Evolutionary conservation across 2,329 filamentous ascomycete species (phyloP), one percentile per base, ranked within the genome.

Genomic region (Phialophora macrospora): DNA sequence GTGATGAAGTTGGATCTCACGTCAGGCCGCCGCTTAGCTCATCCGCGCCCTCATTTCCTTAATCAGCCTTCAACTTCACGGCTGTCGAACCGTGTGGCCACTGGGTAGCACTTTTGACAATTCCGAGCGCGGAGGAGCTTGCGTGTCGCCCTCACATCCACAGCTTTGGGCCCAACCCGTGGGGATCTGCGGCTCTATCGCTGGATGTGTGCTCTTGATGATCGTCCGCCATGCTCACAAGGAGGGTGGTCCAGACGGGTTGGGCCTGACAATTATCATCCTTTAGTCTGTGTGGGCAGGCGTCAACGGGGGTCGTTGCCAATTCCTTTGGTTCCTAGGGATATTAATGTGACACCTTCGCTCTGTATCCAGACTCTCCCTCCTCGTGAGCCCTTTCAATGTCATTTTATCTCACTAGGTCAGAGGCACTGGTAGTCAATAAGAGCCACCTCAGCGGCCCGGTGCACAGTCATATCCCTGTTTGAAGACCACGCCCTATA

Each of bases 11-110:
- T 22, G 46, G 30, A 51, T 60, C 58, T 60, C 58, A 60, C 58
- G 58, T 60, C 58, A 60, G 58, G 58, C 28, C 22, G 30, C 30
- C 7, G 58, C 58, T 60, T 52, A 60, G 44, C 32, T 60, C 48
- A 52, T 60, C 44, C 20, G 48, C 57, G 30, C 8, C 44, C 28
- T 52, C 38, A 48, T 20, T 59, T 59, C 32, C 24, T 57, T 44
- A 49, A 60, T 60, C 57, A 60, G 57, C 57, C 57, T 30, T 24
- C 24, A 8, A 24, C 20, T 14, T 30, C 57, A 49, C 11, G 12
- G 8, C 17, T 48, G 17, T 4, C 30, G 8, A n/a, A 14, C 4
- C 32, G 22, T 41, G 8, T 41, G n/a, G 38, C 55, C 20, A 34
- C 51, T 4, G 28, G 38, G 7, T 17, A 32, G 51, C 51, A 17